Percentiles rank a stretch among this genome's conserved stretches.
phyloP scores from a whole-genome alignment of 1,284 basidiomycete genomes.

The Pseudozyma sp. region DNA sequence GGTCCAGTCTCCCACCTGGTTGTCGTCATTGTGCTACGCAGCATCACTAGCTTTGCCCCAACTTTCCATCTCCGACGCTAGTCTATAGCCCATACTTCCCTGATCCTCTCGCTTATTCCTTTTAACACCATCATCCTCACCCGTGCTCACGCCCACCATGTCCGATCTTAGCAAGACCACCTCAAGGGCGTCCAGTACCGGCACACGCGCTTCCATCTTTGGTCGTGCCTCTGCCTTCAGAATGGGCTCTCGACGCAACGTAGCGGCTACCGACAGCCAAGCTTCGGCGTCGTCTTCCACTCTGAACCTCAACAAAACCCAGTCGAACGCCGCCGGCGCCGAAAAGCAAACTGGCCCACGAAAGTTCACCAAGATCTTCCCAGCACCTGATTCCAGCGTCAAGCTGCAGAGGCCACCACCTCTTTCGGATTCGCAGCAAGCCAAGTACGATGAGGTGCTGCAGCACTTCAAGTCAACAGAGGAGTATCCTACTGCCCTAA shows the following conservation, averaged over 20 bases:
- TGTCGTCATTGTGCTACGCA: neutral
- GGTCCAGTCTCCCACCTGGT: neutral
- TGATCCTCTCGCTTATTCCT: neutral
- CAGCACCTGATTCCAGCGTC: conserved; percentile 50
- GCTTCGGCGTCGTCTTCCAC: conserved; percentile 18
- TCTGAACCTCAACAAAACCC: conserved; percentile 2
- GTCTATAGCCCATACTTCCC: neutral
- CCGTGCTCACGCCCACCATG: conserved; percentile 22
- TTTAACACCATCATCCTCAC: neutral
- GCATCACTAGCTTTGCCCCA: neutral
- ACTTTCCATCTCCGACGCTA: neutral
- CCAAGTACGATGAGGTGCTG: conserved; percentile 57
- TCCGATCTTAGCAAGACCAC: conserved; percentile 31
- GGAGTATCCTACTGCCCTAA: conserved; percentile 52
- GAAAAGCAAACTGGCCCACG: conserved; percentile 11
- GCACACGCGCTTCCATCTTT: conserved; percentile 39
- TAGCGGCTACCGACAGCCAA: conserved; percentile 24
- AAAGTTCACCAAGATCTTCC: conserved; percentile 55
- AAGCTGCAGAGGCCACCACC: conserved; percentile 37
- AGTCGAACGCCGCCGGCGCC: neutral
- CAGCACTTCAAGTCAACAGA: conserved; percentile 46
- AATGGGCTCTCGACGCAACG: conserved; percentile 34
- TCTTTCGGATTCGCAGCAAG: conserved; percentile 51
- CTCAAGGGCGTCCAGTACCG: conserved; percentile 42
- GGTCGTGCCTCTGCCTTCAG: conserved; percentile 45